Evolutionary conservation across 495 filamentous ascomycete genomes (phyloP).

Genomic region (Bryoglossum gracile): DNA sequence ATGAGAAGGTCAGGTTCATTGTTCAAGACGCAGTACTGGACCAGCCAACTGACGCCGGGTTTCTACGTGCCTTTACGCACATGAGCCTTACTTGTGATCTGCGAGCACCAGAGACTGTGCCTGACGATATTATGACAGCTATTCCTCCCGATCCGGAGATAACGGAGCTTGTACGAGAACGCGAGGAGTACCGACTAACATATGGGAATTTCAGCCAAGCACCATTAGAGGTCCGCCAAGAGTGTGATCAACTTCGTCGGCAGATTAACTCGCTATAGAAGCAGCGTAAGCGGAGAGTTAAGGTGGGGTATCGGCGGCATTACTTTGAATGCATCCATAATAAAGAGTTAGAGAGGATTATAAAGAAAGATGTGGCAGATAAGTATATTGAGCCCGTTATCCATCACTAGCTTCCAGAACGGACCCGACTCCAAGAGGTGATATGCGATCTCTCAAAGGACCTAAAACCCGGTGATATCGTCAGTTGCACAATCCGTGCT

Average conservation of each 20-base stretch:
- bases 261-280: slow-evolving; percentile 2
- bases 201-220: no score
- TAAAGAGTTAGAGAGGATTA: slow-evolving; percentile 1
- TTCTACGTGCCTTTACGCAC: slow-evolving; percentile 5
- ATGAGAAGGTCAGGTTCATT: slow-evolving; percentile 9
- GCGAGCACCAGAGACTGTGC: neutral
- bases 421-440: slow-evolving; percentile 6
- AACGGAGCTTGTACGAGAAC: neutral
- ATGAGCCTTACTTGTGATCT: slow-evolving; percentile 5
- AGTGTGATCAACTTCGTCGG: neutral
- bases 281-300: neutral
- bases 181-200: neutral
- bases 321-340: slow-evolving; percentile 12
- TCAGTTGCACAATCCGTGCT: no score
- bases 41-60: neutral
- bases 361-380: slow-evolving; percentile 1
- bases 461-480: slow-evolving; percentile 2
- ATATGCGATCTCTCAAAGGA: slow-evolving; percentile 3
- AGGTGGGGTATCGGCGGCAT: slow-evolving; percentile 3
- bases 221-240: neutral
- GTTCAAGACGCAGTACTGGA: slow-evolving; percentile 6
- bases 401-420: slow-evolving; percentile 7
- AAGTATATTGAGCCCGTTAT: slow-evolving; percentile 10
- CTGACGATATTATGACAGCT: neutral
- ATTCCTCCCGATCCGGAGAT: slow-evolving; percentile 2